Base-by-base conservation (phyloP, 495 filamentous ascomycete species). In the Arthonia radiata region DNA sequence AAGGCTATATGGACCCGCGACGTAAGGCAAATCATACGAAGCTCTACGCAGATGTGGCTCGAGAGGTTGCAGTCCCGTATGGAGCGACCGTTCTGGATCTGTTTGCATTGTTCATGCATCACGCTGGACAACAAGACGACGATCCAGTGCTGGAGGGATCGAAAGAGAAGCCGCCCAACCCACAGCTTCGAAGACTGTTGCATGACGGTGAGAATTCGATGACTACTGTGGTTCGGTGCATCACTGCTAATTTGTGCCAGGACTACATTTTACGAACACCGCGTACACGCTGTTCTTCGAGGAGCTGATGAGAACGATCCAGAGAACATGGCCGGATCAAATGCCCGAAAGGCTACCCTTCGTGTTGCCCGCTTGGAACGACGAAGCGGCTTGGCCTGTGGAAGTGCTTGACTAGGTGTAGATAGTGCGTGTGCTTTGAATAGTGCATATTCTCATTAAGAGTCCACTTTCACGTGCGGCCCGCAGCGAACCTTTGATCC, bases 61-160 rank as follows among this genome's bases (percentile, higher is more conserved):
- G 63, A 22, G 56, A 73, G 33, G 57, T 83, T 12, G 78, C 64
- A 1, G 44, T 54, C 15, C 60, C 66, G 31, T 46, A 71, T 15
- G 56, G 53, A 2, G 43, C 86, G 4, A 59, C 64, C 2, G 64
- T 82, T 3, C 54, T 77, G 11, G 73, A 92, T 44, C 52, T 90
- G 0, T 81, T 72, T 62, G 58, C 57, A 22, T 61, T 66, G 0
- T 57, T 89, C 29, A 71, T 86, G 62, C 42, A 62, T 11, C 44
- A 50, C 18, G 61, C 66, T 15, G 52, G 71, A 29, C 61, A 76
- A 73, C 41, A 6, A 7, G 19, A 22, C 6, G 19, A 74, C 18
- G 48, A 52, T 24, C 44, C 63, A 15, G 41, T 51, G 3, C 38
- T 71, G 13, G 39, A 50, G 15, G 67, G 68, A 7, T 62, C 60